Percentiles rank a stretch among this genome's conserved stretches.
phyloP scores from a whole-genome alignment of 768 basidiomycete species.

The Tricholomella constricta region DNA sequence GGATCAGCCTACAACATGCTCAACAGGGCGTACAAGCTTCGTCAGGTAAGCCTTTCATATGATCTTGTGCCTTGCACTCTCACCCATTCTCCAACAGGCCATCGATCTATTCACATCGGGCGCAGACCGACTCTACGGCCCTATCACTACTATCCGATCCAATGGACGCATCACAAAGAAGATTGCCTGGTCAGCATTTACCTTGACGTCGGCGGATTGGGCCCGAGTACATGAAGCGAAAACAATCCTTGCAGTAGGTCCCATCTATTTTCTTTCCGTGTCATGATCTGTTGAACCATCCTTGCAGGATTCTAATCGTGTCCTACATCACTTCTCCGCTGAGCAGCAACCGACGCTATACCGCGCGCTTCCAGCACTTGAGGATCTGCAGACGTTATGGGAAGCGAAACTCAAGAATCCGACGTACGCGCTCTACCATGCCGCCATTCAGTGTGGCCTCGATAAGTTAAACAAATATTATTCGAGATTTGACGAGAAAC shows the following conservation, averaged over 20 bases:
- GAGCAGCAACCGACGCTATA: slow-evolving; percentile 27
- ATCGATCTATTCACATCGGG: slow-evolving; percentile 10
- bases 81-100: slow-evolving; percentile 2
- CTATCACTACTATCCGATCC: slow-evolving; percentile 7
- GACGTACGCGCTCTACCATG: slow-evolving; percentile 17
- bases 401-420: slow-evolving; percentile 19
- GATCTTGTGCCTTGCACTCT: neutral
- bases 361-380: slow-evolving; percentile 26
- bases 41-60: slow-evolving; percentile 19
- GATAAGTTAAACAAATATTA: slow-evolving; percentile 27
- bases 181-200: slow-evolving; percentile 11
- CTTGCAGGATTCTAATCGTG: slow-evolving; percentile 23
- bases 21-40: slow-evolving; percentile 13
- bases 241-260: slow-evolving; percentile 2
- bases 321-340: slow-evolving; percentile 25
- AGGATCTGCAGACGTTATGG: slow-evolving; percentile 29
- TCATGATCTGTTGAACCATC: too few species aligned
- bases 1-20: slow-evolving; percentile 27
- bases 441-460: slow-evolving; percentile 21
- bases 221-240: slow-evolving; percentile 1
- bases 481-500: slow-evolving; percentile 19
- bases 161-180: neutral
- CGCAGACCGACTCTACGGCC: slow-evolving; percentile 6
- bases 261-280: neutral
- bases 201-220: slow-evolving; percentile 6